phyloP scores from a whole-genome alignment of 139 green algal genomes.

The Chlorella sorokiniana region DNA sequence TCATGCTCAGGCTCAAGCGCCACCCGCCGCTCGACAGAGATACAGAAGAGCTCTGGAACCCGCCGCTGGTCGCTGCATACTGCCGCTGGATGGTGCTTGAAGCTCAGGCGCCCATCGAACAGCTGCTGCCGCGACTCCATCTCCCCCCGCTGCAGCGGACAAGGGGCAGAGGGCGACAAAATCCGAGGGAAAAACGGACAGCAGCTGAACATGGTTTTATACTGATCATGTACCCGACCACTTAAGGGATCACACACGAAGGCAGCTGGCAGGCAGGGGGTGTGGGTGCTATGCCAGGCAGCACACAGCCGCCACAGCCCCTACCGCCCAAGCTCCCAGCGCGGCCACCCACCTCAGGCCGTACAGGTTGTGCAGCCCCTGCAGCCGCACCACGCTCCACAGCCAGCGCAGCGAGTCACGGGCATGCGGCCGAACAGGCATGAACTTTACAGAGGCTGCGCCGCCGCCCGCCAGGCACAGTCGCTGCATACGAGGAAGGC shows the following conservation, averaged over 20 bases:
- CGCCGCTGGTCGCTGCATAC: background rate
- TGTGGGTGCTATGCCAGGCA: background rate
- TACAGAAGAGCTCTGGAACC: background rate
- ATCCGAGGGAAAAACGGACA: background rate
- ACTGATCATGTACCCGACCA: too few relatives aligned
- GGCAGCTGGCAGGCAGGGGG: too few relatives aligned
- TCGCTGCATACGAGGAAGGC: background rate
- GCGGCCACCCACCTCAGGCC: background rate
- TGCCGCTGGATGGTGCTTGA: background rate
- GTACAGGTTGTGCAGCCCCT: constrained; percentile 24
- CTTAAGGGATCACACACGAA: too few relatives aligned
- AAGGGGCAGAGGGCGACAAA: background rate
- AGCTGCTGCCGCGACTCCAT: constrained; percentile 23
- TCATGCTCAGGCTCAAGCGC: too few relatives aligned
- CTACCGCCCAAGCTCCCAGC: too few relatives aligned
- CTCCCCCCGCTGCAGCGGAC: constrained; percentile 1
- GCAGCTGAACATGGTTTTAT: background rate
- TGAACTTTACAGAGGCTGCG: constrained; percentile 1
- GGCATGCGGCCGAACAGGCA: background rate
- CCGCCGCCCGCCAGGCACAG: background rate
- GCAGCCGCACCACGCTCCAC: constrained; percentile 29
- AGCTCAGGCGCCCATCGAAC: background rate
- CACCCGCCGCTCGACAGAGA: background rate
- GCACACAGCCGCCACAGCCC: background rate
- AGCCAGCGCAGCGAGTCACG: constrained; percentile 10